Percentiles rank a stretch among this genome's conserved stretches.
Conservation (phyloP, 2,329 filamentous ascomycete species). For the Beauveria bassiana region DNA sequence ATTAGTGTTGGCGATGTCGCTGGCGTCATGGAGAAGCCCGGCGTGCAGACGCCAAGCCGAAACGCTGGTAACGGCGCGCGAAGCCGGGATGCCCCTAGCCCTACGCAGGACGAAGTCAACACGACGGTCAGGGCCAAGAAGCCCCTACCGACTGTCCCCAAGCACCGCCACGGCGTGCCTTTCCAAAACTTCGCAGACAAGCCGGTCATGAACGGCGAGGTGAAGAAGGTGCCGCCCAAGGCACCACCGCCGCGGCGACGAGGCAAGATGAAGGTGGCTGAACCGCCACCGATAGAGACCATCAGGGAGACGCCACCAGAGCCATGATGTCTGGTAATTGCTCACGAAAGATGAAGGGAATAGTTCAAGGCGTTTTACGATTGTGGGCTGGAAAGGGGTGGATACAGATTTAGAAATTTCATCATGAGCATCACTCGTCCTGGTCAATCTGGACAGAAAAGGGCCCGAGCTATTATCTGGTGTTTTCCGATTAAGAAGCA, state of each 20-base stretch:
- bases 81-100: conserved; percentile 18
- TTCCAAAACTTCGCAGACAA: conserved; percentile 26
- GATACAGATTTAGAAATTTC: not conserved
- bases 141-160: conserved; percentile 46
- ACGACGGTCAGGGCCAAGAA: conserved; percentile 33
- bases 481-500: not conserved
- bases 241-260: conserved; percentile 39
- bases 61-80: conserved; percentile 27
- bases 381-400: not conserved
- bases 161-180: conserved; percentile 46
- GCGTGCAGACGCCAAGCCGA: conserved; percentile 71
- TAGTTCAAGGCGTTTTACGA: not conserved
- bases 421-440: not conserved
- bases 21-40: conserved; percentile 72
- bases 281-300: conserved; percentile 23
- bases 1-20: conserved; percentile 74
- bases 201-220: conserved; percentile 20
- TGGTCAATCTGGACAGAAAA: not conserved
- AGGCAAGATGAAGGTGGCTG: conserved; percentile 32
- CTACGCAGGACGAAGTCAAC: conserved; percentile 17
- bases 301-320: conserved; percentile 18
- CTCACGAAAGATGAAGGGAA: not conserved
- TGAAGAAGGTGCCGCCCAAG: conserved; percentile 37
- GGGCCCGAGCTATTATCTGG: not conserved
- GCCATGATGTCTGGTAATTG: not conserved